phyloP scores from a whole-genome alignment of 2,329 filamentous ascomycete genomes.

The Phialemonium atrogriseum region DNA sequence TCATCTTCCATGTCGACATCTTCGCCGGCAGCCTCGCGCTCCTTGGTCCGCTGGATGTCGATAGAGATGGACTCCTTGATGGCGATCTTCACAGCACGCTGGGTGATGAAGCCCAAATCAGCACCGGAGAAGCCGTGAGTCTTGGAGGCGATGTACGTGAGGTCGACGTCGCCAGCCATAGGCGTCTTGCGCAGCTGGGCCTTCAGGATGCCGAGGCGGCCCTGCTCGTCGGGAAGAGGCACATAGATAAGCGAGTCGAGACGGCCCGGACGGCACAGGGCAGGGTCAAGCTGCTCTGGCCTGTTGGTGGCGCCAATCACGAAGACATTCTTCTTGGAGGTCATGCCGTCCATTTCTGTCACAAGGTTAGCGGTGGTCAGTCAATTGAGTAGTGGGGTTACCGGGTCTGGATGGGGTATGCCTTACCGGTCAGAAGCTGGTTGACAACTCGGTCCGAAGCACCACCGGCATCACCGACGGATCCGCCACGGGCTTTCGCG shows the following conservation, averaged over 20 bases:
- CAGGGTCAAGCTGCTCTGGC: constrained; percentile 96
- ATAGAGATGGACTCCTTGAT: constrained; percentile 92
- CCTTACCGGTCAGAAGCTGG: constrained; percentile 90
- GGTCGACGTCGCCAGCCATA: constrained; percentile 76
- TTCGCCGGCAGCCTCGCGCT: constrained; percentile 76
- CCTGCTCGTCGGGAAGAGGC: constrained; percentile 84
- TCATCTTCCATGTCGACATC: constrained; percentile 79
- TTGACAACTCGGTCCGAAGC: constrained; percentile 99
- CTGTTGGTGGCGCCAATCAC: constrained; percentile 98
- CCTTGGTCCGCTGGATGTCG: constrained; percentile 87
- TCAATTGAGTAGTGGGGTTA: too few relatives aligned
- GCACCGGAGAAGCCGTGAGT: constrained; percentile 99
- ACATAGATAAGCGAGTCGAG: constrained; percentile 98
- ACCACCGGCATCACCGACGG: constrained; percentile 90
- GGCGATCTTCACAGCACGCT: constrained; percentile 97
- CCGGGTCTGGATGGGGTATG: constrained; percentile 4
- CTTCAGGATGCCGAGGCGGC: constrained; percentile 82
- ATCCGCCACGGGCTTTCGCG: constrained; percentile 97
- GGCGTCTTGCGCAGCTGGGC: constrained; percentile 98
- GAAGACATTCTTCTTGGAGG: constrained; percentile 99
- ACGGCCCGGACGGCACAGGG: constrained; percentile 95
- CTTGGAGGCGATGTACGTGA: constrained; percentile 88
- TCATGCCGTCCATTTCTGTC: constrained; percentile 96
- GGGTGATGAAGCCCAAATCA: constrained; percentile 97
- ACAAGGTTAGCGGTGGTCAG: too few relatives aligned